phyloP scores from a whole-genome alignment of 306 rosid genomes.

The Amphicarpaea edgeworthii region DNA sequence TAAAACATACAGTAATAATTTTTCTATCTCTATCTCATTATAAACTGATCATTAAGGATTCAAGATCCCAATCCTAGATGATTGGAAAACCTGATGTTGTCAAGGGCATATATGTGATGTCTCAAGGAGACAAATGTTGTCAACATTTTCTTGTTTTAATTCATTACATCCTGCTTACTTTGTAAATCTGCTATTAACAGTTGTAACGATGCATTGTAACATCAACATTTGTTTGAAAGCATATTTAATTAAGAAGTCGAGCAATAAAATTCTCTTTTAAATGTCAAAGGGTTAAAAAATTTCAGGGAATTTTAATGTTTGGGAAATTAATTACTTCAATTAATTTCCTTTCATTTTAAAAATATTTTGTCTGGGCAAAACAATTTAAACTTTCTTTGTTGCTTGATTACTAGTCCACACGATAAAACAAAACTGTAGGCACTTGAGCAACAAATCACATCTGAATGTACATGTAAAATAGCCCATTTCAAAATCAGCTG shows the following conservation, averaged over 20 bases:
- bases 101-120: neutral
- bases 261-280: neutral
- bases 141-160: neutral
- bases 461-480: slow-evolving; percentile 24
- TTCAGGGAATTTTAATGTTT: too few species aligned
- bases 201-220: neutral
- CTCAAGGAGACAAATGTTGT: neutral
- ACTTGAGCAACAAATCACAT: slow-evolving; percentile 24
- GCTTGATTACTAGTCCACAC: slow-evolving; percentile 32
- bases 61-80: neutral
- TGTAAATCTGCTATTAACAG: neutral
- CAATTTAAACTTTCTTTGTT: slow-evolving; percentile 23
- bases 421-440: slow-evolving; percentile 28
- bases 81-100: neutral
- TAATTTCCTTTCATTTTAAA: too few species aligned
- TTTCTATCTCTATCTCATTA: neutral
- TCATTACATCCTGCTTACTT: neutral
- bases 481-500: slow-evolving; percentile 14
- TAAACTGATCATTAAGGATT: neutral
- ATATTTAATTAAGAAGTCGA: neutral
- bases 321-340: too few species aligned
- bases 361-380: too few species aligned
- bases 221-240: neutral
- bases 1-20: neutral
- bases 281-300: neutral